Conservation (phyloP, 2,329 filamentous ascomycete species). For the Coleophoma cylindrospora region DNA sequence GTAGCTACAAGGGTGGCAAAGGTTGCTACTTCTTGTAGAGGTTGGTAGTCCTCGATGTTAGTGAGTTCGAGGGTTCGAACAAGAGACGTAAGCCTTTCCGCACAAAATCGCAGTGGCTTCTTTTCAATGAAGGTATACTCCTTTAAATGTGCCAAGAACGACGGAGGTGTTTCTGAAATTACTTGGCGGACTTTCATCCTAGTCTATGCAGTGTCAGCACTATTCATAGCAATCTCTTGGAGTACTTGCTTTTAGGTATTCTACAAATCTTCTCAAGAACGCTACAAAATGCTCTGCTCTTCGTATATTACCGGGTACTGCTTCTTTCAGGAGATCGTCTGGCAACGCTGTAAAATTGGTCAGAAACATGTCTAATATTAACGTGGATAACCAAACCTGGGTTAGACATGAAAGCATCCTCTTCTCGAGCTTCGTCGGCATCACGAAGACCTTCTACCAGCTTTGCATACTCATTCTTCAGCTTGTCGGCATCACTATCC, state of each 20-base stretch:
- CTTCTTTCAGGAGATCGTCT: constrained; percentile 90
- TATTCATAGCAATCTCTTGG: neutral
- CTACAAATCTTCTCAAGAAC: constrained; percentile 93
- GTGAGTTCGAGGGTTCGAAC: constrained; percentile 93
- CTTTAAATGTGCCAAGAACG: constrained; percentile 86
- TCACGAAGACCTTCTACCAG: constrained; percentile 87
- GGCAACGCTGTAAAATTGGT: constrained; percentile 56
- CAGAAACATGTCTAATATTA: constrained; percentile 5
- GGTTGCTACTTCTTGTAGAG: constrained; percentile 93
- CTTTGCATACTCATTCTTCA: constrained; percentile 94
- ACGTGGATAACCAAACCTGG: constrained; percentile 40
- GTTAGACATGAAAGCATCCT: constrained; percentile 97
- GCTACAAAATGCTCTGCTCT: constrained; percentile 93
- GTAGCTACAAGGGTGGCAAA: constrained; percentile 95
- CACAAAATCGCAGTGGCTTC: constrained; percentile 91
- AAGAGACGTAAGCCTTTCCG: constrained; percentile 88
- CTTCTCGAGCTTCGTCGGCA: constrained; percentile 82
- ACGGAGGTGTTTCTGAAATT: constrained; percentile 93
- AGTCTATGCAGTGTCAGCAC: constrained; percentile 47
- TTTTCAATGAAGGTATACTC: constrained; percentile 97
- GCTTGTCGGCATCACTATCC: constrained; percentile 86
- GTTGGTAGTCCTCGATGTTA: constrained; percentile 96
- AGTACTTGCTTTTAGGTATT: constrained; percentile 73
- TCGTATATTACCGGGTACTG: constrained; percentile 92
- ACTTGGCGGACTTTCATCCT: constrained; percentile 98